These are phyloP conservation scores for Xylariaceae sp. DNA, from an alignment of 2,329 filamentous ascomycete genomes.

Conservation along the genomic window DNA sequence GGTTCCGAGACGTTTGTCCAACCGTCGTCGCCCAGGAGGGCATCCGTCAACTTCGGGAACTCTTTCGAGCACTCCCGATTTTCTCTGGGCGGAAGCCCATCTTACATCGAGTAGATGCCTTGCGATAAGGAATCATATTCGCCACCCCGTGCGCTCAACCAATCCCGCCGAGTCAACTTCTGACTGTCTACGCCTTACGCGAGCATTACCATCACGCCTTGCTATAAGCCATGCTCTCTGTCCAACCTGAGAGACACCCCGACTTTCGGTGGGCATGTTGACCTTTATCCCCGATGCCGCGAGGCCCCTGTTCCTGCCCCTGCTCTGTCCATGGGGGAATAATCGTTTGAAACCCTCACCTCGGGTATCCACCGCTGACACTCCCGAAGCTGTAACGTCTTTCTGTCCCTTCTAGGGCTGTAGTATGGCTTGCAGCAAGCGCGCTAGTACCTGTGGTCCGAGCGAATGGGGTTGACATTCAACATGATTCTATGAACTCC, in stretches of 20 bases:
- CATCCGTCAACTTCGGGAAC: not conserved
- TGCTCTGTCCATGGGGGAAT: not conserved
- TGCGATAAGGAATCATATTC: not conserved
- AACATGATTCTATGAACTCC: not conserved
- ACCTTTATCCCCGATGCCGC: too few species aligned
- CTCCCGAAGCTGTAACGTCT: too few species aligned
- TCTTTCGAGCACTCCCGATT: not conserved
- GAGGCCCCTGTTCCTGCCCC: not conserved
- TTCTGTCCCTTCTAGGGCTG: too few species aligned
- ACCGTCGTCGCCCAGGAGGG: not conserved
- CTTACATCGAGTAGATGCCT: not conserved
- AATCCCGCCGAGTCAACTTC: not conserved
- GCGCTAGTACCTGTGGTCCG: too few species aligned
- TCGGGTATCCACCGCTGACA: too few species aligned
- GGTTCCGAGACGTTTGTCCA: constrained; percentile 5
- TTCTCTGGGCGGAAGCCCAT: not conserved
- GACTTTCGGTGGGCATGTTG: not conserved
- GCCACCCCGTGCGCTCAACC: not conserved
- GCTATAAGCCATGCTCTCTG: too few species aligned
- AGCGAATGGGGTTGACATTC: not conserved
- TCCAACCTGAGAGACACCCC: not conserved
- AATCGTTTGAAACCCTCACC: not conserved
- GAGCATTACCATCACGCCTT: not conserved
- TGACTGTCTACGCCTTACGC: not conserved
- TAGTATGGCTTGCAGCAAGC: too few species aligned